Percentiles rank a stretch among this genome's conserved stretches.
Conservation (phyloP, 495 filamentous ascomycete species). For the Acidiella bohemica region DNA sequence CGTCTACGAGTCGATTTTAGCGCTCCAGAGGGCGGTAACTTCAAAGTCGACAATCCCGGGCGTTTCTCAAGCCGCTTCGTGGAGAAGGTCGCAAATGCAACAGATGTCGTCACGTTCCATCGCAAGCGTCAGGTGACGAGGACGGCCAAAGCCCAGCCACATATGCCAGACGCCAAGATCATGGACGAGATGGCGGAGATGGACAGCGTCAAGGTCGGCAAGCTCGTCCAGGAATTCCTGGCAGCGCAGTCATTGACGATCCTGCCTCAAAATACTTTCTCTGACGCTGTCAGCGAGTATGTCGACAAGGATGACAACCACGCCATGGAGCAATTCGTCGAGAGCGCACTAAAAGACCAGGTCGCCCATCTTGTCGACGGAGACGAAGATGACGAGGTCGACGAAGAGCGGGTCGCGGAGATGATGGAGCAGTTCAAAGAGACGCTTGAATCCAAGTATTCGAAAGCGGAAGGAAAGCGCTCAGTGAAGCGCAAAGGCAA, state of each 20-base stretch:
- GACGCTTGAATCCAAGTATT: slow-evolving; percentile 59
- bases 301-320: slow-evolving; percentile 93
- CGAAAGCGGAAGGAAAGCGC: slow-evolving; percentile 48
- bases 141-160: slow-evolving; percentile 28
- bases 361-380: slow-evolving; percentile 51
- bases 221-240: slow-evolving; percentile 75
- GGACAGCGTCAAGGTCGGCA: slow-evolving; percentile 75
- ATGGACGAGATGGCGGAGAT: slow-evolving; percentile 41
- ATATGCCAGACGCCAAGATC: slow-evolving; percentile 44
- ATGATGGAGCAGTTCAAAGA: slow-evolving; percentile 59
- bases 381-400: slow-evolving; percentile 38
- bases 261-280: slow-evolving; percentile 77
- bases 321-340: slow-evolving; percentile 80
- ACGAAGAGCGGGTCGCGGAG: slow-evolving; percentile 52
- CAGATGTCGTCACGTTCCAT: slow-evolving; percentile 87
- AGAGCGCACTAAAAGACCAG: slow-evolving; percentile 61
- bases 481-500: slow-evolving; percentile 37
- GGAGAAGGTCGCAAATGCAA: slow-evolving; percentile 79
- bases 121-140: slow-evolving; percentile 55
- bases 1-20: slow-evolving; percentile 84
- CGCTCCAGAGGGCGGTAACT: slow-evolving; percentile 72
- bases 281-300: slow-evolving; percentile 85
- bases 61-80: slow-evolving; percentile 91
- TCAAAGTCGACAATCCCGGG: slow-evolving; percentile 89
- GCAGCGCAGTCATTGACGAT: slow-evolving; percentile 75